Conservation (phyloP, 345 rosid species). For the Eutrema yunnanense region DNA sequence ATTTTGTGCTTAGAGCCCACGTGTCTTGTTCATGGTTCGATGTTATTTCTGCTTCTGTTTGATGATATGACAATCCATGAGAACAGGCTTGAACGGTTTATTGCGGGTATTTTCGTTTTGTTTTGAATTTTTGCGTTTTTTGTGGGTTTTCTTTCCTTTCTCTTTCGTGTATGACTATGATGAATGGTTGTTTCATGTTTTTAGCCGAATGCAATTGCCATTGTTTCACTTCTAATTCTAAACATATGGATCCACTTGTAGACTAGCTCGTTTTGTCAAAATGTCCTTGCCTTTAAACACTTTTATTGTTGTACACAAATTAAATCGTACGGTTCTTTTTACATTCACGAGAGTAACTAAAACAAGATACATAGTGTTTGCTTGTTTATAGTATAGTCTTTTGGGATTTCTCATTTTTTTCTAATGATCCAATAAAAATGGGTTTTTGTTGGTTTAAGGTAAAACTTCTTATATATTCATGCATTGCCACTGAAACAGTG, state of each 20-base stretch:
- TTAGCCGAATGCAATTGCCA: background rate
- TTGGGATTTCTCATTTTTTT: too few species aligned
- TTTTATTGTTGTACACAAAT: too few species aligned
- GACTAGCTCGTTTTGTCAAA: too few species aligned
- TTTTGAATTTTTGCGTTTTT: too few species aligned
- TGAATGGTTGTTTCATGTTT: background rate
- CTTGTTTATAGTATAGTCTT: too few species aligned
- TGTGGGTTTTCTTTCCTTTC: slow-evolving; percentile 19
- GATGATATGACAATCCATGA: background rate
- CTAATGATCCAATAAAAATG: too few species aligned
- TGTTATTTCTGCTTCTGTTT: background rate
- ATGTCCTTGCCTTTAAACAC: too few species aligned
- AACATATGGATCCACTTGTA: background rate
- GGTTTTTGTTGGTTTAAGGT: too few species aligned
- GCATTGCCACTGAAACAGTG: too few species aligned
- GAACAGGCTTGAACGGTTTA: background rate
- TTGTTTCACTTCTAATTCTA: background rate
- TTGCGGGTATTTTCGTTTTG: background rate
- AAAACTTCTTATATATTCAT: too few species aligned
- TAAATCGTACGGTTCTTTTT: background rate
- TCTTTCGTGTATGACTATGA: background rate
- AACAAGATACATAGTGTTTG: too few species aligned
- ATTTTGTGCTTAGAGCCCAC: background rate
- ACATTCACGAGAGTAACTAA: too few species aligned
- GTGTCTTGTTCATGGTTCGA: background rate